Evolutionary conservation across 305 asterid species (phyloP), one percentile per base, ranked within the genome.

Genomic region (Fraxinus floribunda): DNA sequence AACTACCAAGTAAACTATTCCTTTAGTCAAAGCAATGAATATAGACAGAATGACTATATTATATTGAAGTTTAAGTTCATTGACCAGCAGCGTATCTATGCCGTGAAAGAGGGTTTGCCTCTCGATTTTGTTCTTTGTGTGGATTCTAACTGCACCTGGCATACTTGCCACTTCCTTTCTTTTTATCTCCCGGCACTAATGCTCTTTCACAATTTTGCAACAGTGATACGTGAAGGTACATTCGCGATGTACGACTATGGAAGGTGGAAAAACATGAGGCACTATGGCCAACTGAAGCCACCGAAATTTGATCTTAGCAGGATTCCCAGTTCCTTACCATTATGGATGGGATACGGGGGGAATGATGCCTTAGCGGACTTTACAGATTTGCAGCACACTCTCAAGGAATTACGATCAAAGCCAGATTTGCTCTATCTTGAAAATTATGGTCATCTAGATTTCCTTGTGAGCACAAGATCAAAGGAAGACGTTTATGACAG

Each of bases 271-370:
- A 96, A 96, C 81, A 44, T 91, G 70, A 71, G 29, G 86, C 86
- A 83, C 71, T 94, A 94, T 86, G 88, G 93, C 78, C 93, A 85
- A 79, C 26, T 70, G 82, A 85, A 82, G 81, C 98, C 98, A 79
- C 99, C 99, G 5, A 68, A 34, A 13, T 96, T 96, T 83, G 95
- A 93, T 77, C 89, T 96, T 78, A 80, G 91, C 86, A 79, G 83
- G 75, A 94, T 94, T 32, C 99, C 99, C 20, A 89, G 88, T 75
- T 83, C 97, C 8, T 80, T 93, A 88, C 97, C 98, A 20, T 79
- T 94, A 18, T 95, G 98, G 98, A 91, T 94, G 93, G 98, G 92
- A 15, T 93, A 94, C 29, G 99, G 99, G n/a, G 98, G 97, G 81
- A 91, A 86, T 6, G 98, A 96, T 72, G 98, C 92, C 26, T 83